phyloP scores from a whole-genome alignment of 148 eudicot species.

The Chenopodium suecicum region DNA sequence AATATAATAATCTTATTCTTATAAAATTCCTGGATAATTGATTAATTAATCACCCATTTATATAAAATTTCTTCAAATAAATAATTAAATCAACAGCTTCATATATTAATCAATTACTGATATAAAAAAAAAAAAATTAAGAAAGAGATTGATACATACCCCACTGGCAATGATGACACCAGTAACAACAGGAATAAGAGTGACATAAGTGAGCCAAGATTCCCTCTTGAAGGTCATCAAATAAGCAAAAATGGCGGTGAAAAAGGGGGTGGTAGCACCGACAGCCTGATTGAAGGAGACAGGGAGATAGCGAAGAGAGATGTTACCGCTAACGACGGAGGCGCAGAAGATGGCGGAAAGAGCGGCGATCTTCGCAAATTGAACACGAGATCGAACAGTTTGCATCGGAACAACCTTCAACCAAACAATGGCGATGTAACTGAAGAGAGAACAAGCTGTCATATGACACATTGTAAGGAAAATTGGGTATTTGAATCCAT shows the following conservation, averaged over 20 bases:
- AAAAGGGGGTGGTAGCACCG: conserved; percentile 86
- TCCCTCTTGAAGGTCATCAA: conserved; percentile 66
- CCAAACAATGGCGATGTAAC: conserved; percentile 72
- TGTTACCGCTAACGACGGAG: conserved; percentile 77
- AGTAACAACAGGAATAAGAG: conserved; percentile 74
- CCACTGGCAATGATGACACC: conserved; percentile 87
- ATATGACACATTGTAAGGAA: conserved; percentile 92
- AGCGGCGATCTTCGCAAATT: conserved; percentile 61
- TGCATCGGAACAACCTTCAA: conserved; percentile 72
- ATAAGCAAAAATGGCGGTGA: conserved; percentile 76
- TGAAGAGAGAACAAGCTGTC: conserved; percentile 81
- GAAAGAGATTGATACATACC: conserved; percentile 38
- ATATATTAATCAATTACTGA: too few species aligned
- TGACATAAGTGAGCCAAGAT: conserved; percentile 64
- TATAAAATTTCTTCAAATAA: too few species aligned
- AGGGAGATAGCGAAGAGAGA: conserved; percentile 69
- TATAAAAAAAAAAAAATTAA: too few species aligned
- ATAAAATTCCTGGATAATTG: too few species aligned
- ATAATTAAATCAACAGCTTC: too few species aligned
- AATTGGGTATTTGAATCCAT: conserved; percentile 88
- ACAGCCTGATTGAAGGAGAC: conserved; percentile 80
- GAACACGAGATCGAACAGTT: conserved; percentile 58
- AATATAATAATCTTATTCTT: neutral
- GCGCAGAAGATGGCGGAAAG: conserved; percentile 64
- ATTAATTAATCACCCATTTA: neutral